Percentiles rank a stretch among this genome's conserved stretches.
Conservation (phyloP, 2,329 filamentous ascomycete genomes). For the Penicillium sp. region DNA sequence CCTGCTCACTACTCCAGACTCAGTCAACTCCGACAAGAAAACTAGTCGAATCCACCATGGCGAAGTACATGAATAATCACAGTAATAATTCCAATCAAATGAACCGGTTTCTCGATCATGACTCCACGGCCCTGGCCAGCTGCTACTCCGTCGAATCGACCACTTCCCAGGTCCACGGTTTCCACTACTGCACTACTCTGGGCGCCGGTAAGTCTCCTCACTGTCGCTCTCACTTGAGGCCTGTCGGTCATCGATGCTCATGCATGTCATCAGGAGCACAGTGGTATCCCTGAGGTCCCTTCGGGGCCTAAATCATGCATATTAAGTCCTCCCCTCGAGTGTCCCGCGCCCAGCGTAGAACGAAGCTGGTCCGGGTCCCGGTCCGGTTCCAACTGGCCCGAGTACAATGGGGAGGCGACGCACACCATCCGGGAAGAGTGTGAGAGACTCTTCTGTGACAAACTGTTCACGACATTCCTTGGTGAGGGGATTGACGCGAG, state of each 20-base stretch:
- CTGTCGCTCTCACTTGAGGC: constrained; percentile 9
- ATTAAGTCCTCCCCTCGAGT: constrained; percentile 83
- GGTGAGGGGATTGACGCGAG: constrained; percentile 79
- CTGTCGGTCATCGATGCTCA: background rate
- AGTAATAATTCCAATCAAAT: constrained; percentile 61
- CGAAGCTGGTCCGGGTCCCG: constrained; percentile 40
- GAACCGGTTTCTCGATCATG: constrained; percentile 54
- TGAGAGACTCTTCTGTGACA: constrained; percentile 99
- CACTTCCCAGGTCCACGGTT: constrained; percentile 67
- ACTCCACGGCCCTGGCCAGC: constrained; percentile 72
- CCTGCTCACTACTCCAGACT: constrained; percentile 1
- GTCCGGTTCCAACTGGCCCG: constrained; percentile 26
- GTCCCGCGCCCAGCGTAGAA: constrained; percentile 60
- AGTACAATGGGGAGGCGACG: constrained; percentile 79
- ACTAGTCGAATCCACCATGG: constrained; percentile 25
- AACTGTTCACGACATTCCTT: constrained; percentile 87
- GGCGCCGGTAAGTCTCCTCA: constrained; percentile 59
- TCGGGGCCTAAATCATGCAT: constrained; percentile 79
- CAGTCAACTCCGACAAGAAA: constrained; percentile 2
- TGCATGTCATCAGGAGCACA: constrained; percentile 57
- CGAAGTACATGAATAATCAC: constrained; percentile 59
- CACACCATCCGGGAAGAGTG: constrained; percentile 97
- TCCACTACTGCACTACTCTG: constrained; percentile 94
- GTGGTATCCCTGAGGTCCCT: constrained; percentile 94
- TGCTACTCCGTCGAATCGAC: constrained; percentile 77